These are phyloP conservation scores for Malus hybrid DNA, from an alignment of 331 rosid genomes.

Conservation along the genomic window DNA sequence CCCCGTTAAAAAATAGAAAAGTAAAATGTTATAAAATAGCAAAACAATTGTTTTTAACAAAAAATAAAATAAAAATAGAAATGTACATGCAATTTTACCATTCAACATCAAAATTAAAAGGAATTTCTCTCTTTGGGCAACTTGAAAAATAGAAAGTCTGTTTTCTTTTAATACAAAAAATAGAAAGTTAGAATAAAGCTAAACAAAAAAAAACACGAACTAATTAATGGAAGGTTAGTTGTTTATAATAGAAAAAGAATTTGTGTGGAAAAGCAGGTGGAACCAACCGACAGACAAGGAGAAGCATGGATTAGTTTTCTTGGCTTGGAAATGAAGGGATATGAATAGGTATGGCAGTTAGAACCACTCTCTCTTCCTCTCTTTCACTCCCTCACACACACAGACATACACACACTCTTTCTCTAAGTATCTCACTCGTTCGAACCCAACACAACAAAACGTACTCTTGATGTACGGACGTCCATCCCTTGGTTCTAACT, in stretches of 20 bases:
- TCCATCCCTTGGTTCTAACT: constrained; percentile 22
- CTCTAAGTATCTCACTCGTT: constrained; percentile 19
- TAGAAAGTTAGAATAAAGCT: not conserved
- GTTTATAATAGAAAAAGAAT: not conserved
- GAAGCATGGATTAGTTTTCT: constrained; percentile 51
- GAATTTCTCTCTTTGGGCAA: not conserved
- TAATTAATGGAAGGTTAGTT: not conserved
- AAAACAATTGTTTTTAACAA: no score
- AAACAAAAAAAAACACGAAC: not conserved
- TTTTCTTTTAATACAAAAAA: not conserved
- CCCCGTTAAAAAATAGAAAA: not conserved
- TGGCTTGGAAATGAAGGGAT: constrained; percentile 66
- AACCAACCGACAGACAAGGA: constrained; percentile 58
- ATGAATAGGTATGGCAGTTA: constrained; percentile 42
- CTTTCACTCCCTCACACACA: constrained; percentile 20
- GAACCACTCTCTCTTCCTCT: constrained; percentile 38
- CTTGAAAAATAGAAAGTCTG: not conserved
- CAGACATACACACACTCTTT: not conserved
- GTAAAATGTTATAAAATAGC: not conserved
- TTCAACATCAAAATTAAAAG: not conserved
- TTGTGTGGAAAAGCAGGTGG: constrained; percentile 26
- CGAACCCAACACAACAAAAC: not conserved
- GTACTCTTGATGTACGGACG: constrained; percentile 20
- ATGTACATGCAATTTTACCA: not conserved
- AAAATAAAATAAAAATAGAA: not conserved